Evolutionary conservation across 345 rosid genomes (phyloP).

Genomic region (Erodium maritimum): DNA sequence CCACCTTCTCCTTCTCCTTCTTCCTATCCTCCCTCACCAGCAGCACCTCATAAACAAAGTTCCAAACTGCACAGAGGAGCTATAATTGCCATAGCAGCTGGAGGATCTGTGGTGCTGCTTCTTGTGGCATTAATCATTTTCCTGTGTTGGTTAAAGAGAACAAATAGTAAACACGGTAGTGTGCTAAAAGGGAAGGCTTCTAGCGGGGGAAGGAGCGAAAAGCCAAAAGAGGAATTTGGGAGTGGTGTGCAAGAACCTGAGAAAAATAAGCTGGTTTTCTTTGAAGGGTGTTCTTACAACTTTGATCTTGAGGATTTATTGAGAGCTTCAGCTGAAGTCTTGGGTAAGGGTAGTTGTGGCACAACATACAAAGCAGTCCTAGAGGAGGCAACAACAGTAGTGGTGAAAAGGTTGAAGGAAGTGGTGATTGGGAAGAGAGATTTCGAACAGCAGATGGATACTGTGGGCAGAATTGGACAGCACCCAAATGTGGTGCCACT

Average conservation of each 20-base stretch:
- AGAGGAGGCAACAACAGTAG: conserved; percentile 72
- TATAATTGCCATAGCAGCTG: conserved; percentile 53
- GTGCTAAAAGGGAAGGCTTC: conserved; percentile 39
- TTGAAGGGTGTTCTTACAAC: conserved; percentile 59
- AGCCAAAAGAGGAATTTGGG: conserved; percentile 66
- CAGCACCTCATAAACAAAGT: conserved; percentile 2
- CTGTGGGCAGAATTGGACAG: conserved; percentile 50
- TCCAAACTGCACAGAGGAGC: conserved; percentile 43
- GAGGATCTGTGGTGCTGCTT: conserved; percentile 39
- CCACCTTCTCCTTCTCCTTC: conserved; percentile 43
- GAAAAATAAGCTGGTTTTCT: conserved; percentile 77
- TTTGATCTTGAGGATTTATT: conserved; percentile 80
- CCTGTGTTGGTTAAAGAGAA: conserved; percentile 55
- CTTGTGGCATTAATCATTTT: conserved; percentile 33
- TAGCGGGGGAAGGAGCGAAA: conserved; percentile 42
- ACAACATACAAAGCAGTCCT: conserved; percentile 80
- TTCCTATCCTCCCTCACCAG: conserved; percentile 26
- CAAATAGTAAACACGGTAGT: conserved; percentile 31
- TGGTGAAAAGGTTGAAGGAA: conserved; percentile 78
- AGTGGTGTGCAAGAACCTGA: conserved; percentile 70
- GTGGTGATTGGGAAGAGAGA: conserved; percentile 67
- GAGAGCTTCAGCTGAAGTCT: conserved; percentile 88
- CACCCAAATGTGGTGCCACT: conserved; percentile 62
- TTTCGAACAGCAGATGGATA: conserved; percentile 91
- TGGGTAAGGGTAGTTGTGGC: conserved; percentile 84